A percentile compares a stretch with the other conserved stretches of the same genome.
phyloP scores from a whole-genome alignment of 176 grass and related monocot species.

The Cymbopogon citratus region DNA sequence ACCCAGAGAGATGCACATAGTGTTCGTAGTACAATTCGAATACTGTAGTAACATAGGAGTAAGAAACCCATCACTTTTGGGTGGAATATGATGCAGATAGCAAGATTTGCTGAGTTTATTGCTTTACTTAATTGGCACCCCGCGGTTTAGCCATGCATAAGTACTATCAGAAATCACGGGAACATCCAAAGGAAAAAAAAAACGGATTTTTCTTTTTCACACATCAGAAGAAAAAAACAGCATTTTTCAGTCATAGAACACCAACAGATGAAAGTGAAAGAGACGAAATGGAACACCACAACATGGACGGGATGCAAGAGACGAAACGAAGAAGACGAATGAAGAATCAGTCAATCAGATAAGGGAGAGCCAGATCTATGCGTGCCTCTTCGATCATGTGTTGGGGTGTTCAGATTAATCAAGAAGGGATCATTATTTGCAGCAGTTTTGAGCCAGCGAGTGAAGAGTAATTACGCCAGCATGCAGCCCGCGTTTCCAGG shows the following conservation, averaged over 20 bases:
- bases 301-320: neutral
- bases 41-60: neutral
- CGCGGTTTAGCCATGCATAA: neutral
- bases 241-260: neutral
- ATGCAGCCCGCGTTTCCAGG: neutral
- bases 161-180: neutral
- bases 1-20: neutral
- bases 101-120: neutral
- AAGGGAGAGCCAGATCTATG: slow-evolving; percentile 4
- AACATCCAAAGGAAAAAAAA: neutral
- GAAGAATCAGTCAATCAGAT: neutral
- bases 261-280: neutral
- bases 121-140: neutral
- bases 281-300: neutral
- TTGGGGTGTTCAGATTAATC: neutral
- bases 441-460: neutral
- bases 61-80: neutral
- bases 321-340: neutral
- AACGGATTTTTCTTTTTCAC: neutral
- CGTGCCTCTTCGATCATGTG: neutral
- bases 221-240: neutral
- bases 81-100: neutral
- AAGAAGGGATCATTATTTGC: neutral
- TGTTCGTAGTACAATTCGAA: neutral
- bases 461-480: neutral